Evolutionary conservation across 352 stramenopile species (phyloP).

Genomic region (Phytophthora lateralis): DNA sequence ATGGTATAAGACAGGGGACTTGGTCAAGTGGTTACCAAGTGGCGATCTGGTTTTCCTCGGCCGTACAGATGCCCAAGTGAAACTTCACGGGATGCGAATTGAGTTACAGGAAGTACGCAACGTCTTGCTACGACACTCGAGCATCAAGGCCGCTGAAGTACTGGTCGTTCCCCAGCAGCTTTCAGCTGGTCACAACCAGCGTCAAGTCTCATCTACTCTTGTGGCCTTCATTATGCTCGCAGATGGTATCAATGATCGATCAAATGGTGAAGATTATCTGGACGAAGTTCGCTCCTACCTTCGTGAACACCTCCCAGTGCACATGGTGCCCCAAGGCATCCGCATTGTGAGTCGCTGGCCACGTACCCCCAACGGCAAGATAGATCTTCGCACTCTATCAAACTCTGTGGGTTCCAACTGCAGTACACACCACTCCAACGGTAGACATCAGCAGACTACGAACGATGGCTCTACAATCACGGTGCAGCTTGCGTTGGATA

Average conservation of each 20-base stretch:
- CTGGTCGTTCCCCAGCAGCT: conserved; percentile 29
- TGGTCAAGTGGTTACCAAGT: conserved; percentile 59
- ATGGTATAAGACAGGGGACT: conserved; percentile 76
- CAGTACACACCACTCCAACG: not conserved
- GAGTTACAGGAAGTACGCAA: conserved; percentile 83
- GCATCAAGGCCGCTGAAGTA: conserved; percentile 55
- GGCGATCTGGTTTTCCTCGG: conserved; percentile 70
- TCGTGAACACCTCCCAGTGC: conserved; percentile 42
- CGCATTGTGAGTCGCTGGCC: conserved; percentile 51
- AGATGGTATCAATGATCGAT: conserved; percentile 9
- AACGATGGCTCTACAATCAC: conserved; percentile 14
- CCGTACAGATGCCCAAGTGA: conserved; percentile 77
- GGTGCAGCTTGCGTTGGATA: conserved; percentile 34
- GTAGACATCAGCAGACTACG: not conserved
- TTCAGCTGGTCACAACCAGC: conserved; percentile 2
- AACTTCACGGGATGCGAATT: conserved; percentile 81
- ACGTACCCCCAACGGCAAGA: conserved; percentile 75
- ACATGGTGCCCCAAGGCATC: conserved; percentile 75
- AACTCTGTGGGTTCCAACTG: not conserved
- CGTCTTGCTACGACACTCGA: conserved; percentile 43
- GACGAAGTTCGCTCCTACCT: conserved; percentile 34
- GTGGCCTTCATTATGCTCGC: conserved; percentile 58
- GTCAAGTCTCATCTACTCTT: conserved; percentile 28
- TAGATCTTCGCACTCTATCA: conserved; percentile 54
- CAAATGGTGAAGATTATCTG: conserved; percentile 9